Evolutionary conservation across 176 grass and related monocot species (phyloP), one percentile per base, ranked within the genome.

Genomic region (Metroxylon sagu): DNA sequence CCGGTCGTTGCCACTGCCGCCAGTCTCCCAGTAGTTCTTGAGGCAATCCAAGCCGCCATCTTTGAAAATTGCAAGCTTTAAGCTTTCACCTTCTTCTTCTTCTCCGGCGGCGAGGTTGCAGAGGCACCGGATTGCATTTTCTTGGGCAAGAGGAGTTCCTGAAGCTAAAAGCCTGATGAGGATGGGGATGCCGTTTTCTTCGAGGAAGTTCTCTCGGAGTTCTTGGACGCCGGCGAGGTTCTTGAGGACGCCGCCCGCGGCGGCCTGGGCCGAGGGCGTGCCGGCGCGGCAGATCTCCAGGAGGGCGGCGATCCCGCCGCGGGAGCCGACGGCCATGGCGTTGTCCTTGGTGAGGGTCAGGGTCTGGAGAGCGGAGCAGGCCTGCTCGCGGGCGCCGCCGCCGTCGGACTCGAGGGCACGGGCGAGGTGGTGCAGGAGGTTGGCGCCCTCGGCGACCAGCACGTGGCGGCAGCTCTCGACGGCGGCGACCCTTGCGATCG

Each of bases 51-150:
- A 77, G 7, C 71, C 80, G 49, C 83, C 91, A 12, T 79, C 83
- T 75, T 96, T 85, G 80, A 90, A 96, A 0, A 82, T 78, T 2
- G 85, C 75, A 0, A 96, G 84, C 60, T 79, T 87, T 3, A 96
- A 57, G 31, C 56, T 65, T 48, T 90, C 80, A 4, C 55, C 67
- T 26, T 87, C 86, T 49, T 87, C 86, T 26, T 87, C 86, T 49
- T 87, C 86, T 26, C 71, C 68, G 72, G 76, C 59, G 25, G 91
- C 82, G 6, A 90, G 74, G 66, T 87, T 84, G 52, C 74, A 74
- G 21, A 95, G 91, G 67, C 91, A 95, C 10, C 57, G 71, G 1
- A 95, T 66, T 2, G 86, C 83, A 10, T 74, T 80, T 65, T 90
- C 83, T 68, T 79, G 75, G 18, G 91, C 80, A 17, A 71, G 75